Evolutionary conservation across 2,329 filamentous ascomycete species (phyloP), one percentile per base, ranked within the genome.

Genomic region (Pseudogymnoascus sp.): DNA sequence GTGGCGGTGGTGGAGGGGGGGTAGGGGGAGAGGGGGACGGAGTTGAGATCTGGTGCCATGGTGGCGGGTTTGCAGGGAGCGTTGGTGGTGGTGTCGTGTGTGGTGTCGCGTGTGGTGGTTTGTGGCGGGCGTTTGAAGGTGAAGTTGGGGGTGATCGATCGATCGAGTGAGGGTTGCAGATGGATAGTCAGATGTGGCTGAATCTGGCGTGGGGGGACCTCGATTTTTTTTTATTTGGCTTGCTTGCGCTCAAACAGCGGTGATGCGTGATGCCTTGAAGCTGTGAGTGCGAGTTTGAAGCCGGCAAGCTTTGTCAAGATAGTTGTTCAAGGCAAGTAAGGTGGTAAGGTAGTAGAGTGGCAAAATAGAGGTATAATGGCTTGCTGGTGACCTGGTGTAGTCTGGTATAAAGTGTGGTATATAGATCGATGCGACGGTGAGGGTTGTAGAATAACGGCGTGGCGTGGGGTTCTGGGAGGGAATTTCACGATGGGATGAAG

Each of bases 11-110:
- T 68, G 36, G 51, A 67, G 57, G 62, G 69, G 69, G 60, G 70
- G 68, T 64, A 79, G 67, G 79, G 79, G 31, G 85, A 87, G 39
- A 80, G 77, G 45, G 85, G 84, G 65, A 92, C 80, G 6, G 87
- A 87, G 79, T 91, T 90, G 73, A 91, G 82, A 77, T 92, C 89
- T 61, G 89, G 88, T 68, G 87, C 83, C 88, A 91, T 90, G 63
- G 65, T 70, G 64, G 62, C 19, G 62, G 41, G 25, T 36, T 36
- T 54, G 21, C 45, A 54, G 45, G 45, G 19, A 61, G 61, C 6
- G 13, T 11, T 14, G 34, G 43, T 60, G 37, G n/a, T 54, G 31
- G 23, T 25, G 23, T 3, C 6, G 2, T 25, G 23, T 25, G 23
- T 25, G 23, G 21, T 51, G 34, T 62, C n/a, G n/a, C n/a, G 6